A percentile compares a stretch with the other conserved stretches of the same genome.
phyloP scores from a whole-genome alignment of 306 rosid species.

The Cicer arietinum region DNA sequence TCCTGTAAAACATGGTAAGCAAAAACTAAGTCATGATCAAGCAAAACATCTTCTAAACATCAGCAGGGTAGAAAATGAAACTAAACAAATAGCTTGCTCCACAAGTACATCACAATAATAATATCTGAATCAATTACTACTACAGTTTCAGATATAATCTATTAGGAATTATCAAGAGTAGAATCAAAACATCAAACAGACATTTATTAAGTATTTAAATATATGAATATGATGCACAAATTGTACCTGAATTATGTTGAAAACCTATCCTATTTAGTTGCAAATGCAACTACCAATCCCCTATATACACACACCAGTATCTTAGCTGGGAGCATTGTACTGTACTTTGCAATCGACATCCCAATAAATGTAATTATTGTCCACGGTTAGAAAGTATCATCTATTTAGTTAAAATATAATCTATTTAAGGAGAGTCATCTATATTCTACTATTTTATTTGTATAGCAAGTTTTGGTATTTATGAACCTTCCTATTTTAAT shows the following conservation, averaged over 20 bases:
- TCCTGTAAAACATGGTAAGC: constrained; percentile 55
- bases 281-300: constrained; percentile 6
- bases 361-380: neutral
- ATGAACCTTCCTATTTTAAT: constrained; percentile 15
- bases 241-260: neutral
- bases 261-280: neutral
- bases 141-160: neutral
- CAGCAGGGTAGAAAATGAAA: constrained; percentile 7
- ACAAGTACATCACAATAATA: constrained; percentile 1
- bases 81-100: constrained; percentile 8
- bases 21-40: constrained; percentile 34
- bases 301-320: neutral
- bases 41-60: constrained; percentile 17
- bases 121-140: neutral
- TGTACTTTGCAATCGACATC: neutral
- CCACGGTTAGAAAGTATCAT: neutral
- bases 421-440: neutral
- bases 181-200: constrained; percentile 19
- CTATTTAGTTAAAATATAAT: neutral
- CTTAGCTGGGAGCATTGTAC: constrained; percentile 8
- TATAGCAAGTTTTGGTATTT: neutral
- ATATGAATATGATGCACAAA: neutral
- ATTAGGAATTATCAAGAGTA: neutral
- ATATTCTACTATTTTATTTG: neutral
- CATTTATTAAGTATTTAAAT: neutral